Evolutionary conservation across 1,284 basidiomycete species (phyloP), one percentile per base, ranked within the genome.

Genomic region (Leccinum griseonigrum): DNA sequence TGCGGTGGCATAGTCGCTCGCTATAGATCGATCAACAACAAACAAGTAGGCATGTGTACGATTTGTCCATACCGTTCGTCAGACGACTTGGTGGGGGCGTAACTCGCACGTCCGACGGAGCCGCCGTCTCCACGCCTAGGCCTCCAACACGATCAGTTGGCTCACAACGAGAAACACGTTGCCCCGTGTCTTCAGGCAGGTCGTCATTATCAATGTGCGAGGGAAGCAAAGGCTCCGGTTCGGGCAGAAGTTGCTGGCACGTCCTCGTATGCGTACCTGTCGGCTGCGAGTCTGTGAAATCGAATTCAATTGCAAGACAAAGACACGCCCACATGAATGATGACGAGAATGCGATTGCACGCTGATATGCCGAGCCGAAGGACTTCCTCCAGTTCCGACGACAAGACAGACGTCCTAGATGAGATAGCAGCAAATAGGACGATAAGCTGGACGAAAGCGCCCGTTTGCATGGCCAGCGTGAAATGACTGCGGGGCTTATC

Each of bases 361-460:
- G 73, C 71, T 7, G 63, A 65, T 59, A 69, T 69, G n/a, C 73
- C 60, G 0, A 66, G 62, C 14, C 74, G 69, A 3, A 85, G 64
- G 46, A 70, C 71, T 14, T 79, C 74, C 3, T 72, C 67, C 3
- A 88, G 62, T 58, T 85, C 83, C 36, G 71, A 69, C 16, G 79
- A 70, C n/a, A 90, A 68, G 2, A 73, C 67, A 36, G 76, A 76
- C 66, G 89, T 73, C 60, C 90, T 81, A 2, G 88, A 87, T 40
- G 80, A 76, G 52, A 91, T 81, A 8, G 85, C 85, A 22, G 79
- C 76, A 38, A 92, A 76, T 3, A 83, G 78, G 34, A 92, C 69
- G 13, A 87, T 76, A 10, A 90, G 69, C 63, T 89, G 87, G 4
- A 90, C 75, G 68, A 92, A 92, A 18, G 87, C 86, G 14, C 86